phyloP scores from a whole-genome alignment of 306 rosid species.

The Ormosia semicastrata region DNA sequence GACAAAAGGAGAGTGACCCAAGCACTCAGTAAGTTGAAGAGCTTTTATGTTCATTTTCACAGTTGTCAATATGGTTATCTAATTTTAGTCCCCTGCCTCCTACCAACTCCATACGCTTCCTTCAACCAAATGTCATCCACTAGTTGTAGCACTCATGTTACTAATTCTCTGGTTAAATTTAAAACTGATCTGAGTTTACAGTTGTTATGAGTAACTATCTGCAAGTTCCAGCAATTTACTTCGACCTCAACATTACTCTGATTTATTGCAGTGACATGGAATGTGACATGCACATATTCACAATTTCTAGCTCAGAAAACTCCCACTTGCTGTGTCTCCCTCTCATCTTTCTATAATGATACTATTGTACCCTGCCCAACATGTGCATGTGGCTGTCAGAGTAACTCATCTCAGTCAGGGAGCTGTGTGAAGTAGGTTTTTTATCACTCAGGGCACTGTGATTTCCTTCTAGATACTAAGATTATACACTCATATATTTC shows the following conservation, averaged over 20 bases:
- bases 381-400: conserved; percentile 79
- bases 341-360: conserved; percentile 84
- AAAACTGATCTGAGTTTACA: background rate
- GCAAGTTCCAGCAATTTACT: background rate
- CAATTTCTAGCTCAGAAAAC: conserved; percentile 74
- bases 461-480: background rate
- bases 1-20: conserved; percentile 84
- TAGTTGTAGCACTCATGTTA: background rate
- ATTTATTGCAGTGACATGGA: conserved; percentile 86
- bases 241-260: conserved; percentile 2
- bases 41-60: background rate
- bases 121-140: background rate
- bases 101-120: background rate
- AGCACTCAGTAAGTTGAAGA: conserved; percentile 67
- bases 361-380: conserved; percentile 74
- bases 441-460: background rate
- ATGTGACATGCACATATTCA: conserved; percentile 80
- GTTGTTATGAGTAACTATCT: background rate
- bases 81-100: background rate
- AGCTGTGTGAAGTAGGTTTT: conserved; percentile 64
- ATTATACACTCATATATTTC: background rate
- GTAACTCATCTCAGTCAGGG: conserved; percentile 48
- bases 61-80: conserved; percentile 1
- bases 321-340: conserved; percentile 84
- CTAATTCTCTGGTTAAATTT: background rate